phyloP scores from a whole-genome alignment of 495 filamentous ascomycete genomes.

The Bathelium albidoporum region DNA sequence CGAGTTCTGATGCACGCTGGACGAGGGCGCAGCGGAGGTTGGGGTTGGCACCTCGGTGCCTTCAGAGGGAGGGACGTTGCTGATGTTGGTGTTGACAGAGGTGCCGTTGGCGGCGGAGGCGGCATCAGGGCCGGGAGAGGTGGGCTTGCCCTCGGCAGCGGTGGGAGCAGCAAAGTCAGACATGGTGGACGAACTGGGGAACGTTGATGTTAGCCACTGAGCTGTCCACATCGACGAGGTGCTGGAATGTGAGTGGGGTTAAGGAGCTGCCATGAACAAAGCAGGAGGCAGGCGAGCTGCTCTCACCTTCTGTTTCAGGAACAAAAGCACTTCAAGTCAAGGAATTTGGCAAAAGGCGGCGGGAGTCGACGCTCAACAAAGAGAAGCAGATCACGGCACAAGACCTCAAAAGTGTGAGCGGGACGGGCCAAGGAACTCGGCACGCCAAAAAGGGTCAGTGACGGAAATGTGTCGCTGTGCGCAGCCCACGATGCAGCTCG shows the following conservation, averaged over 20 bases:
- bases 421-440: not conserved
- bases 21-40: constrained; percentile 55
- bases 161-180: constrained; percentile 50
- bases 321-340: not conserved
- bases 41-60: constrained; percentile 57
- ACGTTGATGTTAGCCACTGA: not conserved
- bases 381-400: not conserved
- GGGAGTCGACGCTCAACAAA: too few relatives aligned
- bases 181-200: not conserved
- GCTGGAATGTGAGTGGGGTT: not conserved
- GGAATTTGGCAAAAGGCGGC: not conserved
- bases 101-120: constrained; percentile 53
- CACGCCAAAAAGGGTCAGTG: not conserved
- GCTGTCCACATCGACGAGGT: not conserved
- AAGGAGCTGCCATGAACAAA: not conserved
- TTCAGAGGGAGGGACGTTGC: constrained; percentile 41
- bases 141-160: constrained; percentile 47
- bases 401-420: too few relatives aligned
- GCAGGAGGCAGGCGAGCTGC: not conserved
- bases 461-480: constrained; percentile 14
- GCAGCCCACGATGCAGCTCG: too few relatives aligned
- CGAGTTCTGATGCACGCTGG: constrained; percentile 68
- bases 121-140: constrained; percentile 47
- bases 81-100: constrained; percentile 56
- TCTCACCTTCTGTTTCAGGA: constrained; percentile 4